phyloP scores from a whole-genome alignment of 2,329 filamentous ascomycete species.

The Aspergillus transmontanensis region DNA sequence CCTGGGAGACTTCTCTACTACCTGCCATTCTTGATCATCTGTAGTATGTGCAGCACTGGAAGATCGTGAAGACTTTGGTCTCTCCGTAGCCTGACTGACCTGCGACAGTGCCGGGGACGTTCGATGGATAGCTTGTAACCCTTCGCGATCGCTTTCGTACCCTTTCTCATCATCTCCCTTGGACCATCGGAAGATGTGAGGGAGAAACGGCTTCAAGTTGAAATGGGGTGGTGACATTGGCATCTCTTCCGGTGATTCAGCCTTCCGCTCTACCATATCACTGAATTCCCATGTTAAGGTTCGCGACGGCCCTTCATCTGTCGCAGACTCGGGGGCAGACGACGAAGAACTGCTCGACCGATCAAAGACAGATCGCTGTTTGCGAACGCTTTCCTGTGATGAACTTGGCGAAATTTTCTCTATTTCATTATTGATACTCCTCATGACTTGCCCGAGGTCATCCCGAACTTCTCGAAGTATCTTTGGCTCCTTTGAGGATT shows the following conservation, averaged over 20 bases:
- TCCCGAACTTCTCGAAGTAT: constrained; percentile 40
- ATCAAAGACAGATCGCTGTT: constrained; percentile 50
- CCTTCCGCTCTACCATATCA: constrained; percentile 29
- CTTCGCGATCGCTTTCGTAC: constrained; percentile 39
- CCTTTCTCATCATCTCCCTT: constrained; percentile 33
- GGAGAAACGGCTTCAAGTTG: constrained; percentile 35
- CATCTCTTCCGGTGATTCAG: constrained; percentile 40
- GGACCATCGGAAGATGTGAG: constrained; percentile 34
- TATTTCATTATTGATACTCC: constrained; percentile 45
- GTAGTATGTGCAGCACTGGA: constrained; percentile 25
- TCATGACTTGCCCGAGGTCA: constrained; percentile 35
- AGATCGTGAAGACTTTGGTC: constrained; percentile 22
- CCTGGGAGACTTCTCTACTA: constrained; percentile 29
- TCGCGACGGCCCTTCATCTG: constrained; percentile 38
- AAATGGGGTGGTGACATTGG: constrained; percentile 24
- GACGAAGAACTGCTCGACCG: constrained; percentile 49
- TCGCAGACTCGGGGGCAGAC: constrained; percentile 43
- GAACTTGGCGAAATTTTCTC: constrained; percentile 45
- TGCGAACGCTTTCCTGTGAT: constrained; percentile 40
- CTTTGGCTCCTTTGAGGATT: constrained; percentile 26
- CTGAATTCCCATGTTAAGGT: constrained; percentile 37
- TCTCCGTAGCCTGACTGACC: constrained; percentile 34
- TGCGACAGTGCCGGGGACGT: constrained; percentile 35
- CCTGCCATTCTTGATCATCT: constrained; percentile 37
- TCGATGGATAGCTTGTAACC: constrained; percentile 15